Evolutionary conservation across 1,284 basidiomycete species (phyloP), one percentile per base, ranked within the genome.

Genomic region (Coniophora puteana): DNA sequence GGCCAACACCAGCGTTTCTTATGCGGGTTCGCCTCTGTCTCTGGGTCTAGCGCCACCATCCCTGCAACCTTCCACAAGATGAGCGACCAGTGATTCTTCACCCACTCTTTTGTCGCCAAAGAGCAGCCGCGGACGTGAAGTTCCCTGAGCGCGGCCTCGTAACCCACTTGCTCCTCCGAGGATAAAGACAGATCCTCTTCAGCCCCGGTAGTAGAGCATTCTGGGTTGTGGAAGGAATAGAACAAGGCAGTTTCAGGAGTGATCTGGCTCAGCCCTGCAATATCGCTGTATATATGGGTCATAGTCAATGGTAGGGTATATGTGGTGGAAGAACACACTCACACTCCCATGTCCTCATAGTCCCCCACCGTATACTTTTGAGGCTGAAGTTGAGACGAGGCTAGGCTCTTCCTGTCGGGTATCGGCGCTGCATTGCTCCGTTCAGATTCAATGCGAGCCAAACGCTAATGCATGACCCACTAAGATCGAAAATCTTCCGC

Each of bases 61-160:
- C 88, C 86, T 1, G 93, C 89, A 8, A 97, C 65, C 62, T 99
- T 99, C 96, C 96, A 99, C 5, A 99, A 70, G 30, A 99, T 82
- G 31, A 94, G 64, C 4, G 67, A 58, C 89, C 92, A 99, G 53
- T 97, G 93, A 54, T 97, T 96, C 27, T 87, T 74, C 1, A 96
- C 83, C 95, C 95, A 99, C 22, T 70, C 58, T 46, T 80, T 69
- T 4, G 78, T 83, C 3, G 74, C 83, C n/a, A 84, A 68, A 3
- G 57, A 62, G 46, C 83, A 87, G 0, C 78, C 84, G 5, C 58
- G 63, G 20, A 60, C 56, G 4, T 67, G 61, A 8, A 90, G 61
- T 45, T 78, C 67, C 23, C 69, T 57, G 10, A 82, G 61, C 1
- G 78, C 83, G 12, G 71, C 73, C 3, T 61, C 49, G 17, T 80